Conservation (phyloP, 768 basidiomycete species). For the Lentinula edodes region DNA sequence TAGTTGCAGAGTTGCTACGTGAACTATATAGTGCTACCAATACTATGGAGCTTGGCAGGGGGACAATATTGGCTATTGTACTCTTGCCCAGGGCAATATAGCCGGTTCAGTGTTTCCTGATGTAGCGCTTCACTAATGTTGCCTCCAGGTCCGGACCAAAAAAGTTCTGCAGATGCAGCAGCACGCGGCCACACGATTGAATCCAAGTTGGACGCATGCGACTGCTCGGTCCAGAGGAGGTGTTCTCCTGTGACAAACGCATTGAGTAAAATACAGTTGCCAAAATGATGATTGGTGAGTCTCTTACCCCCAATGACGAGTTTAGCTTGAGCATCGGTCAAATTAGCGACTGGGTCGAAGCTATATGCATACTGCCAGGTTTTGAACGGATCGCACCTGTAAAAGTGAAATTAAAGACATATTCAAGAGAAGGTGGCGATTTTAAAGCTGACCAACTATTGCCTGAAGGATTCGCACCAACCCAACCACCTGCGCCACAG, state of each 20-base stretch:
- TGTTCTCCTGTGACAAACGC: conserved; percentile 33
- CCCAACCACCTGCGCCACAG: conserved; percentile 65
- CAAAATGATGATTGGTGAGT: background rate
- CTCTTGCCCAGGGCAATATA: too few species aligned
- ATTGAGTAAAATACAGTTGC: background rate
- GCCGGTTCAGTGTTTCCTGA: too few species aligned
- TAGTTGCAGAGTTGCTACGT: too few species aligned
- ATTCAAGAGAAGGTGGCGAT: too few species aligned
- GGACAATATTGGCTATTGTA: too few species aligned
- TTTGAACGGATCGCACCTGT: conserved; percentile 61
- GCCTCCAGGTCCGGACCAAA: conserved; percentile 58
- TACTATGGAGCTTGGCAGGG: too few species aligned
- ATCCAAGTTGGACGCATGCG: conserved; percentile 64
- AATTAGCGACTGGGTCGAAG: conserved; percentile 63
- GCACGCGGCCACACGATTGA: conserved; percentile 69
- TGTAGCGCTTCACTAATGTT: conserved; percentile 40
- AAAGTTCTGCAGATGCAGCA: conserved; percentile 67
- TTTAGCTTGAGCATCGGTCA: conserved; percentile 38
- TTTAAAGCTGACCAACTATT: conserved; percentile 50
- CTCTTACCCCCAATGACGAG: conserved; percentile 63
- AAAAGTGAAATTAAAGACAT: background rate
- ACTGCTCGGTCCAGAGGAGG: conserved; percentile 72
- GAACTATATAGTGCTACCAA: too few species aligned
- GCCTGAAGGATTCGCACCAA: conserved; percentile 33
- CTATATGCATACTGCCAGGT: conserved; percentile 73